Percentiles rank a stretch among this genome's conserved stretches.
Conservation (phyloP, 179 eudicot species). For the Spergularia azorica region DNA sequence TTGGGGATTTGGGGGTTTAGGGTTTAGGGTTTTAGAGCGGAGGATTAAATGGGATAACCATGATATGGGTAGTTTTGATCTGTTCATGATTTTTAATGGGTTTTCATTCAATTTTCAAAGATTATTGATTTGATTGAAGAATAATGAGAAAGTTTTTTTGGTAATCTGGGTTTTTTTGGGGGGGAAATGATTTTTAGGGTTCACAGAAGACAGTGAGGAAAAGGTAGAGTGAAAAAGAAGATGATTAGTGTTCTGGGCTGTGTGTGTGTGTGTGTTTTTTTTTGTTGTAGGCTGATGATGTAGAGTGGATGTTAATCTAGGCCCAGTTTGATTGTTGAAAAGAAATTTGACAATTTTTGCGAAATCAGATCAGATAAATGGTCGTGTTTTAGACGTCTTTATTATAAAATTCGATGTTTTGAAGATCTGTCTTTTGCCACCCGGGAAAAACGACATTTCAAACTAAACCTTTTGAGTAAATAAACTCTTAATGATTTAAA, state of each 20-base stretch:
- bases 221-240: not conserved
- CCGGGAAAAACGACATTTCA: too few relatives aligned
- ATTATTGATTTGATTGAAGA: slow-evolving; percentile 11
- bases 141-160: not conserved
- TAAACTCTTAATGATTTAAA: too few relatives aligned
- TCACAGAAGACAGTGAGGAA: not conserved
- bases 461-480: too few relatives aligned
- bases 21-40: slow-evolving; percentile 26
- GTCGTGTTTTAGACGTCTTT: too few relatives aligned
- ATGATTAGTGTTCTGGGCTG: slow-evolving; percentile 11
- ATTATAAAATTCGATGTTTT: too few relatives aligned
- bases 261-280: not conserved
- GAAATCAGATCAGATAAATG: too few relatives aligned
- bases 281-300: not conserved
- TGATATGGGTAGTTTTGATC: slow-evolving; percentile 28
- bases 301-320: too few relatives aligned
- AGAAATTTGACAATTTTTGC: too few relatives aligned
- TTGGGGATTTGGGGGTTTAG: slow-evolving; percentile 18
- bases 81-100: slow-evolving; percentile 19
- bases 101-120: not conserved
- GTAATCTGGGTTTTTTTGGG: not conserved
- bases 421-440: too few relatives aligned
- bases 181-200: slow-evolving; percentile 23
- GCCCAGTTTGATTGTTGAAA: too few relatives aligned
- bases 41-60: slow-evolving; percentile 30